Evolutionary conservation across 805 yeast genomes (phyloP), one percentile per base, ranked within the genome.

Genomic region (Metschnikowia noctiluminum): DNA sequence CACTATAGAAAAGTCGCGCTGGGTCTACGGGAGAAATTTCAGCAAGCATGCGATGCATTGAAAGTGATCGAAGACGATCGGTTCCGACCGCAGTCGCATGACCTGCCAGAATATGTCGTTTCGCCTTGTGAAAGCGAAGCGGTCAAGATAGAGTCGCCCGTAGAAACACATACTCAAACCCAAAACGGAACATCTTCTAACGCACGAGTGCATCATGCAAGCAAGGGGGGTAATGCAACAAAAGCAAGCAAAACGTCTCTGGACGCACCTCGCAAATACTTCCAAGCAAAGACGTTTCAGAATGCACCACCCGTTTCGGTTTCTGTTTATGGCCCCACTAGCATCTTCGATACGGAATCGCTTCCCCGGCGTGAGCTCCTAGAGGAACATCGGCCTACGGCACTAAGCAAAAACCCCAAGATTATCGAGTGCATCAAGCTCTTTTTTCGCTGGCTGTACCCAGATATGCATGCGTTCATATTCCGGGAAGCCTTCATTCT

Each of bases 401-500:
- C 49, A 13, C 34, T 44, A 15, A 44, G 52, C 31, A 43, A 43
- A 32, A 47, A 46, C 43, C 49, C 56, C 12, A 16, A 14, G 13
- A 32, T 53, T 2, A 38, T 48, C 21, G 49, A 48, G 38, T 53
- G 55, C 21, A 37, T 53, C 38, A 39, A 46, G 39, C 46, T 48
- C 30, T 53, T 53, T 38, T 53, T 53, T 40, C 46, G 51, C 30
- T 53, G 56, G 56, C 55, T 48, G 47, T 53, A 53, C 39, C 56
- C 56, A 1, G 56, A 51, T 39, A 44, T 51, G 48, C 55, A 51
- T 35, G 49, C 54, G n/a, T 53, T 53, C 34, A 48, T 53, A 12
- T 53, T 51, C 40, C 46, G 56, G 12, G 56, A 53, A 26, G 56
- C 56, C 15, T 53, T 53, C 35, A 46, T 53, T 21, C 49, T 51